Base-by-base conservation (phyloP, 1,284 basidiomycete genomes). In the Sanghuangporus sanghuang region DNA sequence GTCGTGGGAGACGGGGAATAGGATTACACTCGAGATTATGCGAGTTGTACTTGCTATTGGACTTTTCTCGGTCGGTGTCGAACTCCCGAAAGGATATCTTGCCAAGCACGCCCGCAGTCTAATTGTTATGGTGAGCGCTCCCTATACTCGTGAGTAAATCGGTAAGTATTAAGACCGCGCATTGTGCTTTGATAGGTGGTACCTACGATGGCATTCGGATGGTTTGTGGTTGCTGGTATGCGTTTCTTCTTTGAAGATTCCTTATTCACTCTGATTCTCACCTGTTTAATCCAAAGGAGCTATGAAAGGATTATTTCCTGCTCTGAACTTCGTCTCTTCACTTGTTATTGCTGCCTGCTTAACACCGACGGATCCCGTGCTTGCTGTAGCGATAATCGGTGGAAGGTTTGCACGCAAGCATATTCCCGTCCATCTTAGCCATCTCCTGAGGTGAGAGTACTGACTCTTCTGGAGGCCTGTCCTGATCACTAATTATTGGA, bases 291-390 rank as follows among this genome's bases (percentile, higher is more conserved):
- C 61, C 12, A 48, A 61, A n/a, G 50, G 46, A 3, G 63, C 63
- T 23, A 27, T 52, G 6, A n/a, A 23, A 35, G n/a, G 6, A 27
- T 52, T 52, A 21, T 52, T 52, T 52, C 49, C 49, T 6, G 21
- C 75, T 0, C 77, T 95, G 55, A 79, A 80, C 61, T 90, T 85
- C 71, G 77, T 92, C 11, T 90, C 91, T 0, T 84, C 86, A n/a
- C 82, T 97, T 11, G 90, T 88, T 48, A 87, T 98, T 61, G 90
- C 95, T 1, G 93, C 96, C 0, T 95, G 92, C 68, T 81, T 97
- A 32, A 97, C 95, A 0, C 96, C 96, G 0, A 98, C 95, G 2
- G 96, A 98, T 76, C 96, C 96, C 0, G 88, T 91, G 61, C 87
- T 89, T 49, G 61, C 65, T 23, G 50, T 62, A 4, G 58, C 57